Conservation (phyloP, 345 rosid species). For the Melaleuca alternifolia region DNA sequence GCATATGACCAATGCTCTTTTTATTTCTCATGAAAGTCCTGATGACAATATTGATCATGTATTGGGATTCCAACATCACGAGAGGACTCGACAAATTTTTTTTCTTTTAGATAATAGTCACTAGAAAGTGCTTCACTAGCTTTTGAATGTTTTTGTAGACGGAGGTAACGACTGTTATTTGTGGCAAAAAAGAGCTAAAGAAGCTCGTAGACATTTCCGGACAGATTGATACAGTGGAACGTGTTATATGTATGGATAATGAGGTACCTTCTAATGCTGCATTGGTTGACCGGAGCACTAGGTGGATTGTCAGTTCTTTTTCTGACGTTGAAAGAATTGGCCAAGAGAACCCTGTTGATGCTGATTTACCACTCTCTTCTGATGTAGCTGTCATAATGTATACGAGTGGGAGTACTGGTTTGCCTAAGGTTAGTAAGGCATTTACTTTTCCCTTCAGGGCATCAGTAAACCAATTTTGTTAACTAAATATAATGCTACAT, state of each 20-base stretch:
- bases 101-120: background rate
- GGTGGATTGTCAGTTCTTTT: constrained; percentile 52
- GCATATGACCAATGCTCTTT: background rate
- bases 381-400: constrained; percentile 98
- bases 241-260: constrained; percentile 74
- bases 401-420: constrained; percentile 98
- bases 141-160: constrained; percentile 38
- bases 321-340: constrained; percentile 70
- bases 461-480: background rate
- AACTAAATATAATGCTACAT: background rate
- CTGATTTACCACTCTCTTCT: constrained; percentile 66
- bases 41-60: background rate
- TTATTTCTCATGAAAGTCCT: background rate
- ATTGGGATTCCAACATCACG: background rate
- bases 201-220: constrained; percentile 71
- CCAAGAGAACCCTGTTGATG: constrained; percentile 47
- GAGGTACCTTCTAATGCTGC: constrained; percentile 55
- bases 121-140: background rate
- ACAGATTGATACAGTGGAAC: constrained; percentile 88
- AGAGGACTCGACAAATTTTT: background rate
- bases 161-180: constrained; percentile 84
- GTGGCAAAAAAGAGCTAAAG: constrained; percentile 80
- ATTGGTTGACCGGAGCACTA: constrained; percentile 25
- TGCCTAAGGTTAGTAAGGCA: constrained; percentile 69
- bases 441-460: background rate